Base-by-base conservation (phyloP, 176 grass and related monocot genomes). In the Triticum urartu region DNA sequence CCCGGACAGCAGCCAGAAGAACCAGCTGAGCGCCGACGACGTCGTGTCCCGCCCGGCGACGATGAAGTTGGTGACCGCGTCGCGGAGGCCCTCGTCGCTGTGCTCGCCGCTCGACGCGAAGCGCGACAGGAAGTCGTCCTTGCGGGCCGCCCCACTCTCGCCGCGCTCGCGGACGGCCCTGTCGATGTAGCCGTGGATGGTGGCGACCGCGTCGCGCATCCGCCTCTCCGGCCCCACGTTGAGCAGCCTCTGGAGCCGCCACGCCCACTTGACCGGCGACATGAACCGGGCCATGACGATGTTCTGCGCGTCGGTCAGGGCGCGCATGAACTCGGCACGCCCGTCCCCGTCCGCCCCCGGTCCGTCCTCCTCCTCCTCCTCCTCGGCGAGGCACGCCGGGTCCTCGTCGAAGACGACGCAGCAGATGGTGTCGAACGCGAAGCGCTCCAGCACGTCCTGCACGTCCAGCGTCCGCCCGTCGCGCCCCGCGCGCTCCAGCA, bases 371-470 rank as follows among this genome's bases (percentile, higher is more conserved):
- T 83, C 90, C 39, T 59, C 6, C 4, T 80, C 75, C 42, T 85
- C 90, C 50, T 83, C 90, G 11, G 79, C 22, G 47, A 94, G 88
- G 87, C 86, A 88, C 22, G 68, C 84, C 2, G 91, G 88, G 70
- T 94, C 95, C 9, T 85, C 82, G 59, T 79, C 91, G 86, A 97
- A 97, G 58, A 75, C 89, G 24, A 97, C 85, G 48, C 84, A 69
- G 79, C 92, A 95, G 83, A 93, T 75, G 80, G 77, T 91, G 63
- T 95, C 92, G 80, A 97, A 97, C 11, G 82, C 91, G 74, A 97
- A 97, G 40, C 91, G 87, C 84, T 93, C 95, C 0, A 97, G 88
- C 25, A 87, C 82, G 64, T 93, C 89, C 74, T 94, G 86, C 50
- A 97, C 6, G 65, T 97, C 87, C 59, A 97, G 35, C 24, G 81